Base-by-base conservation (phyloP, 2,329 filamentous ascomycete species). In the Colletotrichum orbiculare region DNA sequence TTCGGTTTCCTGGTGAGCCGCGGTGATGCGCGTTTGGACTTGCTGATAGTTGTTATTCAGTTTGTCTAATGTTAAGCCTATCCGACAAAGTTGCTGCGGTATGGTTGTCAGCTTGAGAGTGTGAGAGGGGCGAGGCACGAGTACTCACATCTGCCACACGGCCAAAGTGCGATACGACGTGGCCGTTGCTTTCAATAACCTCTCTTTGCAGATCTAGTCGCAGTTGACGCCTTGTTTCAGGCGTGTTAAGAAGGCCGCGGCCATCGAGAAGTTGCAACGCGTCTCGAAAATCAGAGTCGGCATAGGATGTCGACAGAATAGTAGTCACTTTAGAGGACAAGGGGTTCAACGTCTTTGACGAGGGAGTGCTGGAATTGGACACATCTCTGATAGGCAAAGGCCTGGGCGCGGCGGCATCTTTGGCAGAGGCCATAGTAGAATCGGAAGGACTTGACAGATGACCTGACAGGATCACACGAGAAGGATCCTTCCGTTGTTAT, bases 301-400 rank as follows among this genome's bases (percentile, higher is more conserved):
- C 91, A 78, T 97, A 97, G 0, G 95, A 97, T 2, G 93, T 90
- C 4, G 96, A 97, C 53, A 98, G 86, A 45, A 98, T 91, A 67
- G 87, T 90, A 33, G 93, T 92, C 70, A 97, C 87, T 74, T 96
- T 93, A 66, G 90, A 91, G 8, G 92, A 89, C 38, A 98, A 82
- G 8, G 93, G 91, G 76, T 88, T 93, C 12, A 81, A 72, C 17
- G 81, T 73, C 67, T 78, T 85, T 34, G 75, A 70, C 1, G 74
- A 69, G 33, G 75, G 67, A 64, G 71, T 70, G 33, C 38, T 49
- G 15, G 48, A 64, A 55, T 13, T 57, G 54, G 60, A 66, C 60
- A 60, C 39, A 59, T 66, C 60, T 60, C 60, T 64, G 34, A 35
- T 54, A 12, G 60, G 64, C n/a, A 66, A 48, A 17, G 53, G 37